Base-by-base conservation (phyloP, 1,139 yeast species). In the Kluyveromyces marxianus region DNA sequence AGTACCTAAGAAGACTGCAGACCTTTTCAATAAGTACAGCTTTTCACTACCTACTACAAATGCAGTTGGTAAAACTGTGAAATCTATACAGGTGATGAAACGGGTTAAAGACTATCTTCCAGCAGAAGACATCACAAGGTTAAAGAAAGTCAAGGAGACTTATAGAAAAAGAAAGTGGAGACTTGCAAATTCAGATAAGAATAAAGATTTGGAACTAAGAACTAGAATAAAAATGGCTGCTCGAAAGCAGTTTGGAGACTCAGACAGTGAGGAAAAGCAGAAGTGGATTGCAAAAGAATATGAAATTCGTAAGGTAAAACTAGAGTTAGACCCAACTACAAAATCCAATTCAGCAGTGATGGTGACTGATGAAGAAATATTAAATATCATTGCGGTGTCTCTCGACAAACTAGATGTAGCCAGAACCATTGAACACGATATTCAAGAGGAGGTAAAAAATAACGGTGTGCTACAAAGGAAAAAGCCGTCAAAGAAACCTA, bases 131-230 rank as follows among this genome's bases (percentile, higher is more conserved):
- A 74, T 80, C 52, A 70, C 79, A 7, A 68, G 87, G 37, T 62
- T 77, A 28, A 95, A 83, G 47, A 59, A 54, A 45, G 63, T 57
- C 37, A 49, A 62, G 29, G 89, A 89, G 57, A 73, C 96, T 43
- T 92, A 85, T 51, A 74, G 97, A 35, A 92, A 92, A 68, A 83
- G 89, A 68, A 78, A 80, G 55, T 92, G 97, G 97, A 77, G 97
- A 59, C 92, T 81, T 51, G 82, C 79, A 34, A 89, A 90, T 61
- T 76, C 77, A 14, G 84, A 83, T 51, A 74, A 94, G 52, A 90
- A 90, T 62, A 83, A 87, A 66, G 96, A 88, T 61, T 84, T 86
- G 56, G 97, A 90, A 61, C 68, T 90, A 49, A 74, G 95, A 45
- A 78, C 86, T 1, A 71, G 97, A 46, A 83, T 92, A 28, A 73